Percentiles rank a stretch among this genome's conserved stretches.
Conservation (phyloP, 768 basidiomycete species). For the Psilocybe cubensis region DNA sequence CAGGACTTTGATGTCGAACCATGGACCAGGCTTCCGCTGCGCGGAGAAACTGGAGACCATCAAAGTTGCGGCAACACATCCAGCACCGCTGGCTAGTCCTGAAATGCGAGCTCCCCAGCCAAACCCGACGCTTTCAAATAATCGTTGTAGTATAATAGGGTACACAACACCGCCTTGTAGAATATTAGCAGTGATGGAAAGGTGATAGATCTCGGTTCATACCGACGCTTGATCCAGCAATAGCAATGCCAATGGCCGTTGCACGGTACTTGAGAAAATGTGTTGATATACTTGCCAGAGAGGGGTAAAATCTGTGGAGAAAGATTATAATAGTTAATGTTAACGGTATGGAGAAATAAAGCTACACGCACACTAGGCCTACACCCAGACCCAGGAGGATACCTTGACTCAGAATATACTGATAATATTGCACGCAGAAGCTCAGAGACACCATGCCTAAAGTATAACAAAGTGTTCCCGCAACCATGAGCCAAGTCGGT, state of each 20-base stretch:
- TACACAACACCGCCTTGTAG: constrained; percentile 67
- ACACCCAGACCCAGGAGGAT: constrained; percentile 67
- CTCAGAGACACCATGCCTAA: constrained; percentile 65
- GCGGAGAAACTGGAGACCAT: constrained; percentile 44
- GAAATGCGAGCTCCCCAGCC: constrained; percentile 65
- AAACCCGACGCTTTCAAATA: constrained; percentile 61
- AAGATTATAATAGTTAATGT: background rate
- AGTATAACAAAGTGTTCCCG: constrained; percentile 52
- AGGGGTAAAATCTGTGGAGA: constrained; percentile 65
- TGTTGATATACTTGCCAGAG: constrained; percentile 67
- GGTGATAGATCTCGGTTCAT: constrained; percentile 14
- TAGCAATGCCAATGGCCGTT: constrained; percentile 71
- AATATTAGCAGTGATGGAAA: background rate
- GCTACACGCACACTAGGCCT: constrained; percentile 57
- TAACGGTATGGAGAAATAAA: background rate
- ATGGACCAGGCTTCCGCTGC: constrained; percentile 30
- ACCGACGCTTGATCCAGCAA: constrained; percentile 74
- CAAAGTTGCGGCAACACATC: constrained; percentile 49
- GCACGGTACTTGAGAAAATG: constrained; percentile 68
- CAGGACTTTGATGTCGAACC: constrained; percentile 38
- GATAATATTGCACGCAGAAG: constrained; percentile 57
- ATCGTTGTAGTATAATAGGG: constrained; percentile 62
- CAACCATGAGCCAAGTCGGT: constrained; percentile 53
- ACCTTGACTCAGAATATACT: constrained; percentile 67
- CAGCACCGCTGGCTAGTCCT: constrained; percentile 50